Base-by-base conservation (phyloP, 305 asterid species). In the Solanum hybrid region DNA sequence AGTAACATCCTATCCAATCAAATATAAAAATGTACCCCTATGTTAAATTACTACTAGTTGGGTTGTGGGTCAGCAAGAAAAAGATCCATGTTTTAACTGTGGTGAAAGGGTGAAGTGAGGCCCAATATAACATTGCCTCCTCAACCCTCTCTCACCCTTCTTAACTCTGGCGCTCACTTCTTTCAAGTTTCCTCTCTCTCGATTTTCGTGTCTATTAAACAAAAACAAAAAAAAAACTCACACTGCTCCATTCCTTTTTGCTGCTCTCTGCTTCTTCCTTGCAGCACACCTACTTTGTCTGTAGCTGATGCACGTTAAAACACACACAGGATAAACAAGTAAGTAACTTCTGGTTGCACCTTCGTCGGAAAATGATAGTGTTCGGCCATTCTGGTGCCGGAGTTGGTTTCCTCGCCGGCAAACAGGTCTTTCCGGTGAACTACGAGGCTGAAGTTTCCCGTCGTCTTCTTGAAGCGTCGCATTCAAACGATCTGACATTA, bases 361-460 rank as follows among this genome's bases (percentile, higher is more conserved):
- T 88, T 73, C 24, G 69, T 90, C 72, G 38, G 86, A 90, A 76
- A 92, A 93, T 93, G 94, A 94, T 92, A 93, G 93, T 94, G 76
- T 92, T 93, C 85, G 92, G 93, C 37, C 89, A 91, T 89, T 77
- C 93, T 22, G 91, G 69, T 19, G 95, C 3, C 38, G 91, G 92
- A 12, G 94, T 94, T 9, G 94, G 94, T 10, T 94, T 93, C 85
- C 94, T 92, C 3, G 92, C 94, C 32, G 96, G 94, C 78, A 95
- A 91, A 79, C 98, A 96, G 88, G 95, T 96, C 15, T 94, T 95
- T 82, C 99, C 98, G n/a, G 92, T 96, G 22, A 92, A 95, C 93
- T 93, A 94, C 88, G 95, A 95, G 86, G 97, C 92, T 4, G 96
- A 96, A 90, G 95, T 92, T 56, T 96, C 98, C 27, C 96, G 91